Conservation (phyloP, 768 basidiomycete species). For the Nevesoporus exiguus region DNA sequence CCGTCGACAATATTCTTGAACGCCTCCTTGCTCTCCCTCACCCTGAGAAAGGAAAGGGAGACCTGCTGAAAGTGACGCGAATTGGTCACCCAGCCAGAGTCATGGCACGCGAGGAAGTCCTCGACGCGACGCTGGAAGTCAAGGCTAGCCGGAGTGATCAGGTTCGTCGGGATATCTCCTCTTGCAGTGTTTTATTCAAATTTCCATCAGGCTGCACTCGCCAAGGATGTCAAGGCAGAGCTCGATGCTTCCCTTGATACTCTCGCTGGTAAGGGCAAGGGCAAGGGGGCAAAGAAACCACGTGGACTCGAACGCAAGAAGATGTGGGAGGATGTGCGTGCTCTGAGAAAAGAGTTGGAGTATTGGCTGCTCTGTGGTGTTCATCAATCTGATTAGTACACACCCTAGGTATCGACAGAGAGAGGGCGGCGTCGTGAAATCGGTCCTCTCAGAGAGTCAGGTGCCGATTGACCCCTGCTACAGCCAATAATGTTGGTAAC, state of each 20-base stretch:
- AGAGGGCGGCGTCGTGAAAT: constrained; percentile 78
- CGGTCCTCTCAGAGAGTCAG: constrained; percentile 78
- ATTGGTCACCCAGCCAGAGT: constrained; percentile 95
- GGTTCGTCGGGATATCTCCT: constrained; percentile 29
- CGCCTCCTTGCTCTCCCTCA: constrained; percentile 66
- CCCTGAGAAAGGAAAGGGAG: constrained; percentile 43
- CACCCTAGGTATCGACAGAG: constrained; percentile 75
- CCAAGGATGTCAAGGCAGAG: constrained; percentile 87
- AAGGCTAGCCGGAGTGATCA: constrained; percentile 74
- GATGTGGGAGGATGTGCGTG: constrained; percentile 84
- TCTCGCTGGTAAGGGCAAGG: constrained; percentile 73
- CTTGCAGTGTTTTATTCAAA: background rate
- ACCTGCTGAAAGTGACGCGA: constrained; percentile 63
- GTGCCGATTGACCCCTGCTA: constrained; percentile 31
- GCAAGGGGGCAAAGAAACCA: constrained; percentile 66
- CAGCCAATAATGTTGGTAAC: background rate
- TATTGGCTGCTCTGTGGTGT: background rate
- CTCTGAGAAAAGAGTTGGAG: constrained; percentile 84
- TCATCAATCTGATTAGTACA: background rate
- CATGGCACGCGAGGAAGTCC: constrained; percentile 62
- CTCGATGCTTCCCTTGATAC: constrained; percentile 63
- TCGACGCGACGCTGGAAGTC: constrained; percentile 69
- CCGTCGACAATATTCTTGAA: constrained; percentile 94
- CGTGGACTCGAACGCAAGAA: constrained; percentile 73
- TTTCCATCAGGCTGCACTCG: constrained; percentile 63